Evolutionary conservation across 331 rosid species (phyloP).

Genomic region (Acacia pycnantha): DNA sequence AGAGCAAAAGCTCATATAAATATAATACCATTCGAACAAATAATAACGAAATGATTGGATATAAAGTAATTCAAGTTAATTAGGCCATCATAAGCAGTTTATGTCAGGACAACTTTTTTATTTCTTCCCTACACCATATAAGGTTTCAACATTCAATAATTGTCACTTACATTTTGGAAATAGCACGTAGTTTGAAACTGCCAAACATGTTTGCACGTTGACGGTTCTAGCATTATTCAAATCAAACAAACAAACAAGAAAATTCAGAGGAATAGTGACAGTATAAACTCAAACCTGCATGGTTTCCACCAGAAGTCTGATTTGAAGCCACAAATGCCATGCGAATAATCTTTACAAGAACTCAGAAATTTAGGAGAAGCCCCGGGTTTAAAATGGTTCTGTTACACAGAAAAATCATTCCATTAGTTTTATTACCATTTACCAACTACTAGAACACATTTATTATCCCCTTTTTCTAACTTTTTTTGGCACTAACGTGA

Average conservation of each 20-base stretch:
- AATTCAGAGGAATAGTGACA: not conserved
- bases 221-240: not conserved
- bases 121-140: not conserved
- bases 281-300: constrained; percentile 53
- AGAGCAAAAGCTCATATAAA: not conserved
- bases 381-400: not conserved
- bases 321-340: constrained; percentile 43
- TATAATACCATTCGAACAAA: not conserved
- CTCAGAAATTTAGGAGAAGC: constrained; percentile 19
- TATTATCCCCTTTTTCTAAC: not conserved
- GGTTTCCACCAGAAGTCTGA: constrained; percentile 44
- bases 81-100: not conserved
- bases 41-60: not conserved
- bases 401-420: constrained; percentile 22
- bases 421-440: constrained; percentile 24
- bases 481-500: not conserved
- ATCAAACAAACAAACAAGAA: not conserved
- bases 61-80: not conserved
- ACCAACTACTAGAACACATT: constrained; percentile 24
- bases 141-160: not conserved
- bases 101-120: not conserved
- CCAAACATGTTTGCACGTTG: not conserved
- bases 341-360: constrained; percentile 26
- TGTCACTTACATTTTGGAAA: not conserved
- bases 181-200: not conserved